A percentile compares a stretch with the other conserved stretches of the same genome.
phyloP scores from a whole-genome alignment of 2,329 filamentous ascomycete species.

The Aspergillus clavatus region DNA sequence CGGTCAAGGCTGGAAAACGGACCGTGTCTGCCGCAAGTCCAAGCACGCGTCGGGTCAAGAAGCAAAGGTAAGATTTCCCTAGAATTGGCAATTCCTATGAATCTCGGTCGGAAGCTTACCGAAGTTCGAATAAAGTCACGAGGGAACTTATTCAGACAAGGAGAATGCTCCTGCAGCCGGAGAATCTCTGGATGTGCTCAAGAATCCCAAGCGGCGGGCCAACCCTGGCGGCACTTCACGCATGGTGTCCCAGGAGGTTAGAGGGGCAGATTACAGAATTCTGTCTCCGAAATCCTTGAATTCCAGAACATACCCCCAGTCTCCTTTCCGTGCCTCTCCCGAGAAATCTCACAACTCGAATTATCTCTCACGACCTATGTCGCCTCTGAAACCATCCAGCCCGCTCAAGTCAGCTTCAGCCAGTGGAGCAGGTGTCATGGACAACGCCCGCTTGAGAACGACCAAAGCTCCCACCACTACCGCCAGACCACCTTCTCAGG shows the following conservation, averaged over 20 bases:
- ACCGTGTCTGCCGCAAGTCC: slow-evolving; percentile 25
- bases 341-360: slow-evolving; percentile 49
- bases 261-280: slow-evolving; percentile 53
- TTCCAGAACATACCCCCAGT: slow-evolving; percentile 61
- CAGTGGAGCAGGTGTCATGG: slow-evolving; percentile 13
- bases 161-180: slow-evolving; percentile 57
- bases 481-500: slow-evolving; percentile 23
- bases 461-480: slow-evolving; percentile 23
- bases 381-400: slow-evolving; percentile 56
- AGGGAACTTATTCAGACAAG: slow-evolving; percentile 64
- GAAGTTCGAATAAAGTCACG: slow-evolving; percentile 48
- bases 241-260: slow-evolving; percentile 40
- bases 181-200: slow-evolving; percentile 45
- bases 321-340: slow-evolving; percentile 44
- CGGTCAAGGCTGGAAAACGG: slow-evolving; percentile 25
- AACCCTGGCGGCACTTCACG: slow-evolving; percentile 39
- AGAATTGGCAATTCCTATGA: slow-evolving; percentile 1
- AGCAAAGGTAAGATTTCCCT: slow-evolving; percentile 28
- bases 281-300: slow-evolving; percentile 81
- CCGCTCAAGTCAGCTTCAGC: slow-evolving; percentile 31
- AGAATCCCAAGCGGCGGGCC: slow-evolving; percentile 66
- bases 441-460: slow-evolving; percentile 19
- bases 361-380: slow-evolving; percentile 54
- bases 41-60: slow-evolving; percentile 27
- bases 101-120: slow-evolving; percentile 8